Conservation (phyloP, 331 rosid genomes). For the Rosa hybrid region DNA sequence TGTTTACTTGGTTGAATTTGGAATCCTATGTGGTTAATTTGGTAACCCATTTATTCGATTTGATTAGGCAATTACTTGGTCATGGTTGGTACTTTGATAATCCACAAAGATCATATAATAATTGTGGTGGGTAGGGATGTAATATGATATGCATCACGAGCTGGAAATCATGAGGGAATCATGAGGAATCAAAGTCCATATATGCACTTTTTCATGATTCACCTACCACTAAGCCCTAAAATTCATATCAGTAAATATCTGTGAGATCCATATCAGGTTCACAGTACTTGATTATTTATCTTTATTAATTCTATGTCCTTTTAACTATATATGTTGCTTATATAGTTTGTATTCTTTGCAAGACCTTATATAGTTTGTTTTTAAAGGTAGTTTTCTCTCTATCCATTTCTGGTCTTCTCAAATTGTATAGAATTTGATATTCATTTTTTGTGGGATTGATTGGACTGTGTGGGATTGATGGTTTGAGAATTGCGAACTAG, state of each 20-base stretch:
- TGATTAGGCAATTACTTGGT: no score
- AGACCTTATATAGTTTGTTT: not conserved
- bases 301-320: not conserved
- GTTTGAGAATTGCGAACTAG: no score
- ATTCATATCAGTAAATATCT: not conserved
- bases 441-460: no score
- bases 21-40: not conserved
- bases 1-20: not conserved
- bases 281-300: not conserved
- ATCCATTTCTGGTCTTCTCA: no score
- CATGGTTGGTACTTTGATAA: no score
- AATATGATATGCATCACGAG: no score
- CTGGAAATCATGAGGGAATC: constrained; percentile 13
- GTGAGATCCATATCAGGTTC: not conserved
- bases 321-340: not conserved
- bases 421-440: no score
- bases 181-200: constrained; percentile 28
- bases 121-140: no score
- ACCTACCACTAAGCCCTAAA: constrained; percentile 31
- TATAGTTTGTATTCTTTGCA: constrained; percentile 1
- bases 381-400: no score
- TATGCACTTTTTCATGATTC: constrained; percentile 30
- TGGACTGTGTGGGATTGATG: no score
- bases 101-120: no score
- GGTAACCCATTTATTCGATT: no score